phyloP scores from a whole-genome alignment of 331 rosid species.

The Malus hybrid region DNA sequence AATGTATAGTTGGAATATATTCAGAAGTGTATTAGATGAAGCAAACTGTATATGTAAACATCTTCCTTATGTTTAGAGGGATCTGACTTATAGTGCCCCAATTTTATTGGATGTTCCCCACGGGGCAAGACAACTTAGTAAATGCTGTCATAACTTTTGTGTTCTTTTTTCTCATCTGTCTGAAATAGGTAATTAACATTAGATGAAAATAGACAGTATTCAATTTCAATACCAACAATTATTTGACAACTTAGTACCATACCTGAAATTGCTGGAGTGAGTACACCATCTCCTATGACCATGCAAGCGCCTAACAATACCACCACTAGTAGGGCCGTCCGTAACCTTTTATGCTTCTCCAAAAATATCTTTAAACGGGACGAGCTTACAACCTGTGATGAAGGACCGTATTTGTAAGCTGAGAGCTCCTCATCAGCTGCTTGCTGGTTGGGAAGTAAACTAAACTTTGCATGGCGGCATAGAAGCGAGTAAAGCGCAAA shows the following conservation, averaged over 20 bases:
- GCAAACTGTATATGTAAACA: neutral
- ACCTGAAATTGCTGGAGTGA: conserved; percentile 82
- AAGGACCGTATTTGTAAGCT: conserved; percentile 68
- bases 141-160: neutral
- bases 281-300: conserved; percentile 75
- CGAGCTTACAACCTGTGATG: conserved; percentile 35
- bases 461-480: conserved; percentile 77
- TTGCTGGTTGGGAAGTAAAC: conserved; percentile 79
- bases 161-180: neutral
- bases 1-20: neutral
- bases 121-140: neutral
- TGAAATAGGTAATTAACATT: neutral
- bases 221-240: neutral
- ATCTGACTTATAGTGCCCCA: neutral
- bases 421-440: conserved; percentile 90
- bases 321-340: conserved; percentile 62
- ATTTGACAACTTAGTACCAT: conserved; percentile 8
- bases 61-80: neutral
- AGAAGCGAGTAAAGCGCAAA: conserved; percentile 81
- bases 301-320: conserved; percentile 68
- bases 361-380: conserved; percentile 62
- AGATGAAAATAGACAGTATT: neutral
- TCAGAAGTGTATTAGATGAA: neutral
- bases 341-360: conserved; percentile 68
- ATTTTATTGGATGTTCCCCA: neutral